These are phyloP conservation scores for Zostera marina DNA, from an alignment of 116 monocot genomes.

Conservation along the genomic window DNA sequence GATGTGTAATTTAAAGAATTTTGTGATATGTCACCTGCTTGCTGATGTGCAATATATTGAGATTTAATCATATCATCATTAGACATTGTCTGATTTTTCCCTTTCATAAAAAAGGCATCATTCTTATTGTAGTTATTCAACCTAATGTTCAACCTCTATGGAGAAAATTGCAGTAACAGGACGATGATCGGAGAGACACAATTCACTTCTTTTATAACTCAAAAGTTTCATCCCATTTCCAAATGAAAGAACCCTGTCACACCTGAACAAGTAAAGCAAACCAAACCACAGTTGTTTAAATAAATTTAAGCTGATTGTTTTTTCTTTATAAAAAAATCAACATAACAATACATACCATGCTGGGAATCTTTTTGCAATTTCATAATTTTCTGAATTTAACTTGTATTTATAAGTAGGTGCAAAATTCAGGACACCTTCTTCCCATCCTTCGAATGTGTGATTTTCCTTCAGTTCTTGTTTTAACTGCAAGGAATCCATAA, in stretches of 20 bases:
- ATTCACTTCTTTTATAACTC: slow-evolving; percentile 31
- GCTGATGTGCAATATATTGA: too few species aligned
- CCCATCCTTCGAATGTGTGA: slow-evolving; percentile 72
- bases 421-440: slow-evolving; percentile 66
- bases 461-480: slow-evolving; percentile 55
- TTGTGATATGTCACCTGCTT: too few species aligned
- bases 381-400: slow-evolving; percentile 50
- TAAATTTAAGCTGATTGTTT: background rate
- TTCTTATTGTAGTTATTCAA: too few species aligned
- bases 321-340: too few species aligned
- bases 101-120: too few species aligned
- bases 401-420: slow-evolving; percentile 89
- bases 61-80: too few species aligned
- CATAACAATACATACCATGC: slow-evolving; percentile 46
- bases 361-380: slow-evolving; percentile 64
- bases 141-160: slow-evolving; percentile 42
- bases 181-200: slow-evolving; percentile 55
- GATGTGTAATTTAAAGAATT: too few species aligned
- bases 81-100: too few species aligned
- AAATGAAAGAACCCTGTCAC: slow-evolving; percentile 57
- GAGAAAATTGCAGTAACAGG: slow-evolving; percentile 48
- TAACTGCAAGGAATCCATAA: slow-evolving; percentile 27
- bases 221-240: slow-evolving; percentile 46
- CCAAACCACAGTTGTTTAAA: background rate
- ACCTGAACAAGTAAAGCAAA: slow-evolving; percentile 24